Base-by-base conservation (phyloP, 208 protist genomes). In the Histomonas meleagridis region DNA sequence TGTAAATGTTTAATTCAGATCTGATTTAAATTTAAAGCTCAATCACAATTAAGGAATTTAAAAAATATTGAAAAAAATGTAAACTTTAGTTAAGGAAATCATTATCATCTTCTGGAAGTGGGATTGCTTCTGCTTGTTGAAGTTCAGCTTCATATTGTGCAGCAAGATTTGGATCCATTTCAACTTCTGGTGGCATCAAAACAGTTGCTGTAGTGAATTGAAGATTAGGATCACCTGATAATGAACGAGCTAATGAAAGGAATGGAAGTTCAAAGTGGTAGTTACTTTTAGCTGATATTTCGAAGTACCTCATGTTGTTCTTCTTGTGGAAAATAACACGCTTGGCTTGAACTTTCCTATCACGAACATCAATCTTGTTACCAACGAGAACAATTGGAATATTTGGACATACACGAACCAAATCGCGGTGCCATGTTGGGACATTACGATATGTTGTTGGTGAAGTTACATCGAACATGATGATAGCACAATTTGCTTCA, bases 201-300 rank as follows among this genome's bases (percentile, higher is more conserved):
- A 94, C 94, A 53, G 95, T 94, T 46, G 91, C 95, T 95, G 97
- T 92, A n/a, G 96, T 96, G 91, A 99, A 97, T 60, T 94, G 91
- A 55, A 99, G 96, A 62, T 98, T 96, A 90, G 94, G 93, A 94
- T 98, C 96, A 94, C 70, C 70, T 35, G 95, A 95, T 40, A 99
- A 95, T 93, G 97, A 97, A 94, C 98, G 97, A 55, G 97, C 97
- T 28, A 99, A 96, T 96, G 96, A 99, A 40, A 99, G 95, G 95
- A 99, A 99, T 48, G 99, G 99, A 96, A 99, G 99, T 96, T 99
- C 99, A 94, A 99, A 99, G 92, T 99, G 98, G 96, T 99, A 99
- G 96, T 99, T 99, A 57, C 97, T 98, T 95, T 99, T 99, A 92
- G 98, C 98, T 28, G 97, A 99, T 93, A 99, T 98, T 92, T 99